Conservation (phyloP, 2,329 filamentous ascomycete genomes). For the Colletotrichum sansevieriae region DNA sequence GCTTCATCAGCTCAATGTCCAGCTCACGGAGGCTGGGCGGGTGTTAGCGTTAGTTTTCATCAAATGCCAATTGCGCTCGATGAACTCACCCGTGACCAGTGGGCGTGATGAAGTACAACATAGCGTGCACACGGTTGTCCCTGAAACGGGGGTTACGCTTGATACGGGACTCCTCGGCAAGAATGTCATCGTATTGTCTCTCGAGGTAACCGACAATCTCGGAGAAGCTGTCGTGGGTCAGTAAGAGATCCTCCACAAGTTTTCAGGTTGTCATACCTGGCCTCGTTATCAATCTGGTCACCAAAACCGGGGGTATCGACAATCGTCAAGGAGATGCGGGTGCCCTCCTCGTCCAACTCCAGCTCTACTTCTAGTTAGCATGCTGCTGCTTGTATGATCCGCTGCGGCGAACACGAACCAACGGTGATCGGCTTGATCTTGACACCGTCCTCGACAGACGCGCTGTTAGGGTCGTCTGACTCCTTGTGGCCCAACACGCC, state of each 20-base stretch:
- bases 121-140: conserved; percentile 97
- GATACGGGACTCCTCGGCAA: conserved; percentile 99
- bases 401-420: conserved; percentile 67
- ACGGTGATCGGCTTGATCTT: conserved; percentile 99
- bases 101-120: conserved; percentile 99
- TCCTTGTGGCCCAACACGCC: conserved; percentile 92
- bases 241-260: neutral
- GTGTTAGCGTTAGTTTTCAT: conserved; percentile 18
- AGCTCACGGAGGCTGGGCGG: conserved; percentile 87
- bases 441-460: conserved; percentile 95
- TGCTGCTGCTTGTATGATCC: neutral
- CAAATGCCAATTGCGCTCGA: neutral
- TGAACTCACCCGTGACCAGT: conserved; percentile 87
- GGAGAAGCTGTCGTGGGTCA: conserved; percentile 76
- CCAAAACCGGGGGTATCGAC: conserved; percentile 99
- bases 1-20: conserved; percentile 99
- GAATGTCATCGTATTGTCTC: conserved; percentile 99
- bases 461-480: conserved; percentile 87
- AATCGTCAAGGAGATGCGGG: conserved; percentile 96
- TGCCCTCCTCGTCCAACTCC: conserved; percentile 97
- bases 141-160: conserved; percentile 99
- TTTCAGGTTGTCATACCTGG: conserved; percentile 72
- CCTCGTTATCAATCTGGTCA: conserved; percentile 99
- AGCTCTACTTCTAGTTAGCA: conserved; percentile 72
- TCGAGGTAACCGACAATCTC: conserved; percentile 99